Evolutionary conservation across 495 filamentous ascomycete species (phyloP).

Genomic region (Extremus antarcticus): DNA sequence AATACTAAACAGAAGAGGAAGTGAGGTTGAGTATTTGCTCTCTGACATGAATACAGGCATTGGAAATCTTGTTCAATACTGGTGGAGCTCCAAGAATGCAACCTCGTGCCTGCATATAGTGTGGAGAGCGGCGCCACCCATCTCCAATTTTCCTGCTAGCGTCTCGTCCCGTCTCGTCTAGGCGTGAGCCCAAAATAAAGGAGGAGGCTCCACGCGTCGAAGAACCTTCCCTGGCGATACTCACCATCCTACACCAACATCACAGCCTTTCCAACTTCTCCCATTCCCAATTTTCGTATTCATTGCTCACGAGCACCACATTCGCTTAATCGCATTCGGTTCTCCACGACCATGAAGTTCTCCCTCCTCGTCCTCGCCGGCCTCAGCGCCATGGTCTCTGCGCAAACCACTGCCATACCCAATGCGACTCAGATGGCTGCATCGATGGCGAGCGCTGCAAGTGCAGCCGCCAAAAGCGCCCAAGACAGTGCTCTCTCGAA

Average conservation of each 20-base stretch:
- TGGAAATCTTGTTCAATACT: no score
- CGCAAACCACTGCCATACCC: neutral
- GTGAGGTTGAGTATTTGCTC: no score
- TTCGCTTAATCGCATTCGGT: neutral
- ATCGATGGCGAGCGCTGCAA: neutral
- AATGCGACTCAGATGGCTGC: neutral
- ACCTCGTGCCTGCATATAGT: no score
- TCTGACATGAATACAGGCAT: no score
- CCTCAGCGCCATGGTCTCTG: neutral
- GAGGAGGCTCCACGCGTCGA: neutral
- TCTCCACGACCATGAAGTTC: neutral
- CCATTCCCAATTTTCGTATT: neutral
- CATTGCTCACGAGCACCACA: neutral
- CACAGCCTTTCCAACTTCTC: neutral
- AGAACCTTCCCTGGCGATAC: neutral
- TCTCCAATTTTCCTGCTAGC: neutral
- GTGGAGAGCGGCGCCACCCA: no score
- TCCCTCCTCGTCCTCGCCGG: neutral
- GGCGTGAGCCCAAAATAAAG: neutral
- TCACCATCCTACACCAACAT: neutral
- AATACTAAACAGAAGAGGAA: no score
- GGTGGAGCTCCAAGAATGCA: neutral
- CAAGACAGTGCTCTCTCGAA: no score
- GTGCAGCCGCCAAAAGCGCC: no score
- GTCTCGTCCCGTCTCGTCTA: no score